Evolutionary conservation across 805 yeast species (phyloP).

Genomic region (Monosporozyma yasuniensis): DNA sequence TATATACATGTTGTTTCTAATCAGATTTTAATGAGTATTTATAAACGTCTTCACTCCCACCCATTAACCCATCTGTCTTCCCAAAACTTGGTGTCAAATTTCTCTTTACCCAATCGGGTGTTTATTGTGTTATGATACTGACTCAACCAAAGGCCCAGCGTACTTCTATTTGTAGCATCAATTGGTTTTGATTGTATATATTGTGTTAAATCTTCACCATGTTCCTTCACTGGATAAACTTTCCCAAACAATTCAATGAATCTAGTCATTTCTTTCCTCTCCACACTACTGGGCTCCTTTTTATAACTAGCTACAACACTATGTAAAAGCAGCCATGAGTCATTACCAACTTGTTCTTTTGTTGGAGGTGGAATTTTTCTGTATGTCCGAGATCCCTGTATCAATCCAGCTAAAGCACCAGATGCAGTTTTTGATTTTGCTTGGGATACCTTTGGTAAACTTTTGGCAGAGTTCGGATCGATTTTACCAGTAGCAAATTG

Average conservation of each 20-base stretch:
- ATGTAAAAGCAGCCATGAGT: constrained; percentile 90
- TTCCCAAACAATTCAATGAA: constrained; percentile 65
- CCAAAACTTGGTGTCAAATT: constrained; percentile 85
- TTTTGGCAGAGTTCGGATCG: constrained; percentile 2
- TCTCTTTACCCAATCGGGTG: constrained; percentile 71
- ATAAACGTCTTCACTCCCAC: constrained; percentile 44
- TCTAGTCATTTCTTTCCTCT: constrained; percentile 63
- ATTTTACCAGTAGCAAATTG: constrained; percentile 43
- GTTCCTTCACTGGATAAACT: constrained; percentile 78
- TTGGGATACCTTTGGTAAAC: not conserved
- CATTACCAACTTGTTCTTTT: constrained; percentile 65
- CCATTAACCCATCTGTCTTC: constrained; percentile 92
- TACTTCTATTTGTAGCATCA: constrained; percentile 57
- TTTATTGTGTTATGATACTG: constrained; percentile 95
- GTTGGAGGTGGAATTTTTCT: constrained; percentile 74
- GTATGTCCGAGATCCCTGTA: constrained; percentile 27
- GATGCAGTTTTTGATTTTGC: constrained; percentile 1
- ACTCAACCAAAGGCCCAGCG: constrained; percentile 85
- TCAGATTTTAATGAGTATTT: constrained; percentile 2
- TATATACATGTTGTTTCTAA: not conserved
- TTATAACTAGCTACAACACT: constrained; percentile 88
- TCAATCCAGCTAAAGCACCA: constrained; percentile 8
- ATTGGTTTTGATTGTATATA: constrained; percentile 51
- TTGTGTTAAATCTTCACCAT: constrained; percentile 70
- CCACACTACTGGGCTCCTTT: constrained; percentile 44